These are phyloP conservation scores for Nannochloropsis gaditana DNA, from an alignment of 108 stramenopile species.

Conservation along the genomic window DNA sequence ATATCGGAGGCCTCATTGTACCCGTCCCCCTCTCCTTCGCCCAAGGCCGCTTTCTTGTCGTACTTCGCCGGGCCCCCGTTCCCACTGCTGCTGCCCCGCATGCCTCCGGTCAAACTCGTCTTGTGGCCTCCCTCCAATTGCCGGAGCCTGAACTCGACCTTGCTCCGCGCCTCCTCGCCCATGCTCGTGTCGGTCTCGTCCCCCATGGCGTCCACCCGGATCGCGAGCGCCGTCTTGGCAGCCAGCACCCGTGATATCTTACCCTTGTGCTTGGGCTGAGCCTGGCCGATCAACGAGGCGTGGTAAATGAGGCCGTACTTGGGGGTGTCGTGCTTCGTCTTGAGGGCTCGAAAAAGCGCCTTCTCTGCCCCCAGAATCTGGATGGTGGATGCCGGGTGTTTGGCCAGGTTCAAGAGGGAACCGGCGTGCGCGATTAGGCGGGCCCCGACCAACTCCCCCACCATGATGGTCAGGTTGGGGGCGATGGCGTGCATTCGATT, in stretches of 20 bases:
- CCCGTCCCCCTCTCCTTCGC: constrained; percentile 35
- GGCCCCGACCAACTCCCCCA: constrained; percentile 97
- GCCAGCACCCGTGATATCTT: constrained; percentile 97
- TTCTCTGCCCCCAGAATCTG: constrained; percentile 99
- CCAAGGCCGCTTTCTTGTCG: constrained; percentile 62
- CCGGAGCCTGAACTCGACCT: constrained; percentile 93
- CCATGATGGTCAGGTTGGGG: constrained; percentile 97
- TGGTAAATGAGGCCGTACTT: constrained; percentile 99
- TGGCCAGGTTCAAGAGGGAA: constrained; percentile 95
- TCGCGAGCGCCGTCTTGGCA: constrained; percentile 93
- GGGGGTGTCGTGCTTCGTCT: constrained; percentile 99
- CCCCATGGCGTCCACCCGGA: constrained; percentile 96
- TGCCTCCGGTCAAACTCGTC: constrained; percentile 47
- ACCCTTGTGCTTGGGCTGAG: constrained; percentile 98
- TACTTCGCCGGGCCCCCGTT: constrained; percentile 25
- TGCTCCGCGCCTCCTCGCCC: constrained; percentile 86
- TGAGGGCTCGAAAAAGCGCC: constrained; percentile 99
- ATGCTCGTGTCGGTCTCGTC: constrained; percentile 86
- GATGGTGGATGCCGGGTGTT: constrained; percentile 85
- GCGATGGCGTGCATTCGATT: constrained; percentile 99
- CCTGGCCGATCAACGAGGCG: constrained; percentile 97
- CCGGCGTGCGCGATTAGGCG: constrained; percentile 98
- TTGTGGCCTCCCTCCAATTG: constrained; percentile 86
- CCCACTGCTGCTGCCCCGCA: constrained; percentile 52
- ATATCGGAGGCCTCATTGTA: constrained; percentile 35